A percentile compares a stretch with the other conserved stretches of the same genome.
phyloP scores from a whole-genome alignment of 2,329 filamentous ascomycete genomes.

The Microsporum ferrugineum region DNA sequence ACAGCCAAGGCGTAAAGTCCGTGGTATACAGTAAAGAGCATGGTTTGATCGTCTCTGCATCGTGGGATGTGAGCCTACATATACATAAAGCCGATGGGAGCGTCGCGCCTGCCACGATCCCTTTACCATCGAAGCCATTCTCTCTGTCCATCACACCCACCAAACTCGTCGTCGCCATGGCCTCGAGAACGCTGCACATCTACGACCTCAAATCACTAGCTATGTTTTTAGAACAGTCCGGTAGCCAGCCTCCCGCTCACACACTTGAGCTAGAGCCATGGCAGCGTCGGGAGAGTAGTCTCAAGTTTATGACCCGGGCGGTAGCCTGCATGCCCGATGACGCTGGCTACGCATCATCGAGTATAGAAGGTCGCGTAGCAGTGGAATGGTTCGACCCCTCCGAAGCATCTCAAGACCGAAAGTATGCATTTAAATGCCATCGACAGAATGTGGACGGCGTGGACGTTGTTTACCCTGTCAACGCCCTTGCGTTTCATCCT shows the following conservation, averaged over 20 bases:
- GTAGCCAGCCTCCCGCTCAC: conserved; percentile 30
- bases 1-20: conserved; percentile 66
- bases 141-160: conserved; percentile 66
- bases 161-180: conserved; percentile 92
- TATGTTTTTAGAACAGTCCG: conserved; percentile 40
- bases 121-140: conserved; percentile 77
- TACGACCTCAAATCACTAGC: conserved; percentile 69
- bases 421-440: conserved; percentile 99
- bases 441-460: conserved; percentile 58
- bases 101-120: conserved; percentile 49
- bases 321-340: conserved; percentile 96
- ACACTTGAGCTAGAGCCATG: conserved; percentile 58
- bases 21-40: conserved; percentile 71
- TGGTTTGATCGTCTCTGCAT: conserved; percentile 72
- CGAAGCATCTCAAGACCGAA: conserved; percentile 73
- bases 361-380: conserved; percentile 88
- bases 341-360: conserved; percentile 80
- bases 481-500: conserved; percentile 80
- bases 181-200: conserved; percentile 82
- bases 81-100: conserved; percentile 56
- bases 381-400: conserved; percentile 97
- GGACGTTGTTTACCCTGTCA: conserved; percentile 84
- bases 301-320: conserved; percentile 91
- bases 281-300: conserved; percentile 84
- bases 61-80: conserved; percentile 87